Percentiles rank a stretch among this genome's conserved stretches.
Conservation (phyloP, 2,329 filamentous ascomycete species). For the Exophiala sp. region DNA sequence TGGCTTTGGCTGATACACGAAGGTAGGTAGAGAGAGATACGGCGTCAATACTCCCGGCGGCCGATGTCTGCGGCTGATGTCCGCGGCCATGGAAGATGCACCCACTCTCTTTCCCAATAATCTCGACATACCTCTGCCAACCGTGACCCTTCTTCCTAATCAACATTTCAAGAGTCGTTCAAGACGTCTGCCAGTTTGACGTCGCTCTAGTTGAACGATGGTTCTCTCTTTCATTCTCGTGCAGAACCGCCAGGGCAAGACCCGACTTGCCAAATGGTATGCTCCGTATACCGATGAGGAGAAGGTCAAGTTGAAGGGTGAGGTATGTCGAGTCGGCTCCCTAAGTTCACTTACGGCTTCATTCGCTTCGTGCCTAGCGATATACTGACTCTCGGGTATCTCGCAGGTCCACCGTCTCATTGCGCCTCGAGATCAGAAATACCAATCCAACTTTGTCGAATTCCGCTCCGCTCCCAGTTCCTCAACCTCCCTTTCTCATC, state of each 20-base stretch:
- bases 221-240: conserved; percentile 84
- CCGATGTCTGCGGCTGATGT: too few relatives aligned
- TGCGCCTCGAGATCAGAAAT: conserved; percentile 95
- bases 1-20: too few relatives aligned
- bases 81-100: too few relatives aligned
- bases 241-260: conserved; percentile 95
- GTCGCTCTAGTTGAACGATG: conserved; percentile 32
- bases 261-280: conserved; percentile 97
- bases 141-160: too few relatives aligned
- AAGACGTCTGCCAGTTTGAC: not conserved
- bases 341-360: too few relatives aligned
- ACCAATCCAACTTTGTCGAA: conserved; percentile 99
- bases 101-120: too few relatives aligned
- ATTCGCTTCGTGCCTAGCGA: too few relatives aligned
- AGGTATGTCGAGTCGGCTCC: conserved; percentile 62
- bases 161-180: not conserved
- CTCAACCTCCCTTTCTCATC: conserved; percentile 11
- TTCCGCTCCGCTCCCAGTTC: conserved; percentile 42
- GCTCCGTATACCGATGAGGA: conserved; percentile 97
- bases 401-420: conserved; percentile 89
- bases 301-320: conserved; percentile 98
- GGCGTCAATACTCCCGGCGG: too few relatives aligned
- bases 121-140: too few relatives aligned
- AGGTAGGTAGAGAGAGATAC: too few relatives aligned
- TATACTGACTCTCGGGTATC: not conserved